Evolutionary conservation across 2,329 filamentous ascomycete species (phyloP), one percentile per base, ranked within the genome.

Genomic region (Byssoonygena ceratinophila): DNA sequence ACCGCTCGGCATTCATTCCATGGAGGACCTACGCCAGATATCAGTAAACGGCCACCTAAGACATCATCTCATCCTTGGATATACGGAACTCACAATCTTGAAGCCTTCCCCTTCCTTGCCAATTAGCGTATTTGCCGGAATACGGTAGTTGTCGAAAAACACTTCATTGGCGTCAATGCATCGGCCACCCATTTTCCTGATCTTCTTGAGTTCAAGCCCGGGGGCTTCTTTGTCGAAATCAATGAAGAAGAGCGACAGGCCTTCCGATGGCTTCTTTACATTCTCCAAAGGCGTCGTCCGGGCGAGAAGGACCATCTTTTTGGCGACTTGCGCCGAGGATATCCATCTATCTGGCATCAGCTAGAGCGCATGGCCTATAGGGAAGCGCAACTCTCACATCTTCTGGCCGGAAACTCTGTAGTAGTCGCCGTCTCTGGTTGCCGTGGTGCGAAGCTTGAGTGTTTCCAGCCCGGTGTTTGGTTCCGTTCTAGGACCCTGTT

Each of bases 91-190:
- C 9, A 72, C 79, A 52, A 88, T 84, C 61, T 82, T 83, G 74
- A 94, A 94, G 0, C 88, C 87, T 53, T 85, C 76, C 4, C 82
- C 81, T 64, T 92, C 84, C 29, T 78, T 64, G 0, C 87, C 87
- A 39, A 94, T 79, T 0, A 91, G 70, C 0, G 80, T 74, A 37
- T 80, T 73, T 0, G 75, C 75, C 0, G 83, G 79, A 12, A 92
- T 79, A 3, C 68, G 65, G 65, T 90, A 94, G 58, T 83, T 79
- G 65, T 92, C 85, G 64, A 94, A 92, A 67, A 94, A 94, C 1
- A 94, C 83, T 63, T 92, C 85, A 59, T 94, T 94, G 0, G 87
- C 85, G 61, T 92, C 87, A 1, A 94, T 81, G 0, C 86, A 85
- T 11, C 85, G 74, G 0, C 86, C 85, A 7, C 88, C 88, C 86